Evolutionary conservation across 371 early-diverging fungal genomes (phyloP).

Genomic region (Circinella umbellata): DNA sequence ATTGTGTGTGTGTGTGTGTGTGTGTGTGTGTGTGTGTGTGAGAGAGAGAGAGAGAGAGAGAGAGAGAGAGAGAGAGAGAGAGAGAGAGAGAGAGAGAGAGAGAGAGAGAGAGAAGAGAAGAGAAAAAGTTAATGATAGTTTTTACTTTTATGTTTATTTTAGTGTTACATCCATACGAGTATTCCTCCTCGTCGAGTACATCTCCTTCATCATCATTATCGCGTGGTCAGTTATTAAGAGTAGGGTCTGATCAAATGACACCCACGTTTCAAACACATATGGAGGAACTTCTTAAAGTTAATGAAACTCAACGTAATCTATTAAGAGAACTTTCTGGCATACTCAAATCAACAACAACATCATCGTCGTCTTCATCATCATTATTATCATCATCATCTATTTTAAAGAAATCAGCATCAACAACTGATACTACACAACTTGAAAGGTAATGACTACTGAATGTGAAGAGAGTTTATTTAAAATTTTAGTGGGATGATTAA

Average conservation of each 20-base stretch:
- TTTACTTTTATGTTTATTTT: too few relatives aligned
- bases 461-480: background rate
- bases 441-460: slow-evolving; percentile 8
- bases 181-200: slow-evolving; percentile 16
- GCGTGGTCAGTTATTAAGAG: slow-evolving; percentile 32
- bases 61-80: too few relatives aligned
- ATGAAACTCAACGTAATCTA: slow-evolving; percentile 38
- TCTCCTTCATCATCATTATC: slow-evolving; percentile 32
- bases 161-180: slow-evolving; percentile 20
- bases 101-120: too few relatives aligned
- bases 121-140: too few relatives aligned
- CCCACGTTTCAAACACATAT: slow-evolving; percentile 30
- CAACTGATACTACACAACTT: background rate
- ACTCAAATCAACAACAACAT: background rate
- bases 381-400: background rate
- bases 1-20: background rate
- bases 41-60: too few relatives aligned
- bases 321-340: slow-evolving; percentile 26
- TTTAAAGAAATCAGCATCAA: background rate
- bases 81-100: too few relatives aligned
- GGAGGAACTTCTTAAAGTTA: slow-evolving; percentile 40
- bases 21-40: too few relatives aligned
- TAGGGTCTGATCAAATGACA: slow-evolving; percentile 12
- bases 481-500: background rate
- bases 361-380: background rate